These are phyloP conservation scores for Metschnikowia peoriensis DNA, from an alignment of 805 yeast species.

Conservation along the genomic window DNA sequence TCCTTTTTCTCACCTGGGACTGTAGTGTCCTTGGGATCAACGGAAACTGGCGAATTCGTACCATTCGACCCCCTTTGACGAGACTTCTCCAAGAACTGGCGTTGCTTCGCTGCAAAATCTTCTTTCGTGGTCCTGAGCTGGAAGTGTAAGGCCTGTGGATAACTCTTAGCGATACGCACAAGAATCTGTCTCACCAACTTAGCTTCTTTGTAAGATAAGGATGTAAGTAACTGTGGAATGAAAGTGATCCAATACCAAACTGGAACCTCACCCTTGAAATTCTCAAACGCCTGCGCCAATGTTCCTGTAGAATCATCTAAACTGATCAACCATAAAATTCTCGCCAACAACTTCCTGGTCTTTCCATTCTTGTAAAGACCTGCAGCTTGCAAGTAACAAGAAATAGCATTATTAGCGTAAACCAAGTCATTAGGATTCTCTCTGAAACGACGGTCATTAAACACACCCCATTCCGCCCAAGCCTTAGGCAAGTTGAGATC, in stretches of 20 bases:
- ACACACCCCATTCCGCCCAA: slow-evolving; percentile 99
- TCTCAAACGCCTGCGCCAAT: slow-evolving; percentile 82
- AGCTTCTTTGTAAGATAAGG: slow-evolving; percentile 90
- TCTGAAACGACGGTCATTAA: slow-evolving; percentile 83
- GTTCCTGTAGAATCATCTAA: slow-evolving; percentile 84
- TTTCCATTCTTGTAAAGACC: slow-evolving; percentile 92
- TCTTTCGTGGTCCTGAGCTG: slow-evolving; percentile 93
- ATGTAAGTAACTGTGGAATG: slow-evolving; percentile 88
- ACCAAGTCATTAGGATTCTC: slow-evolving; percentile 78
- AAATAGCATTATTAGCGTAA: slow-evolving; percentile 89
- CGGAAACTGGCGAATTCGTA: slow-evolving; percentile 6
- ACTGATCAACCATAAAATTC: slow-evolving; percentile 91
- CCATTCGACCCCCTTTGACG: slow-evolving; percentile 18
- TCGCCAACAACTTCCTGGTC: slow-evolving; percentile 80
- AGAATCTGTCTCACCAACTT: slow-evolving; percentile 81
- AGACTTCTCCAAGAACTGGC: slow-evolving; percentile 53
- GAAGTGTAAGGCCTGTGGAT: slow-evolving; percentile 97
- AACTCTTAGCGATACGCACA: slow-evolving; percentile 90
- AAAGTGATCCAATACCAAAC: slow-evolving; percentile 99
- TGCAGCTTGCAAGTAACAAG: slow-evolving; percentile 96
- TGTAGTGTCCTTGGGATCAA: slow-evolving; percentile 15
- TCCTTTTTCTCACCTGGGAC: not conserved
- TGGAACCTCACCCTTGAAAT: slow-evolving; percentile 93
- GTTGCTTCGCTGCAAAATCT: slow-evolving; percentile 82
- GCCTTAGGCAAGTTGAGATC: slow-evolving; percentile 94